These are phyloP conservation scores for Inga laurina DNA, from an alignment of 306 rosid species.

Conservation along the genomic window DNA sequence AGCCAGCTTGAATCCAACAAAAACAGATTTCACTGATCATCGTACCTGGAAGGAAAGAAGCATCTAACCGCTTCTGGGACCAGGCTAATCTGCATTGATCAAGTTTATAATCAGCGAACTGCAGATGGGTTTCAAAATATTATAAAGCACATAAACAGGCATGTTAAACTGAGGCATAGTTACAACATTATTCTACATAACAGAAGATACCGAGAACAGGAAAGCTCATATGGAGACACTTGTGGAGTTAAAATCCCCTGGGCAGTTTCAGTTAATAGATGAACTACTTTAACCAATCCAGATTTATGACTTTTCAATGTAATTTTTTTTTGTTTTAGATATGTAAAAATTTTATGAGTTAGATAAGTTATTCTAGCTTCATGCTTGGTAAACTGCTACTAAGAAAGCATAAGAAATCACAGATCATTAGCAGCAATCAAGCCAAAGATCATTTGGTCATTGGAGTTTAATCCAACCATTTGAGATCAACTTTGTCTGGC, in stretches of 20 bases:
- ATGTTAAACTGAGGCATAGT: not conserved
- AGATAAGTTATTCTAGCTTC: not conserved
- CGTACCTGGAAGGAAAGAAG: slow-evolving; percentile 53
- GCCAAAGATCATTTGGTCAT: not conserved
- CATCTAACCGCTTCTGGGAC: slow-evolving; percentile 50
- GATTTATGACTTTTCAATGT: not conserved
- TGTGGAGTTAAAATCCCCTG: not conserved
- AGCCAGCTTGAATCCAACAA: not conserved
- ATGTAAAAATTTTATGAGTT: too few relatives aligned
- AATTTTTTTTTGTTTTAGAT: too few relatives aligned
- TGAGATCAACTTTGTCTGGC: not conserved
- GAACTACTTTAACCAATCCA: not conserved
- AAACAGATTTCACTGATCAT: slow-evolving; percentile 19
- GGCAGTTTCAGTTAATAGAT: not conserved
- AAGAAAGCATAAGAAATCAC: not conserved
- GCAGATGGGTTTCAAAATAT: not conserved
- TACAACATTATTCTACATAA: not conserved
- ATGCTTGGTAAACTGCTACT: not conserved
- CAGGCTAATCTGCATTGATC: slow-evolving; percentile 42
- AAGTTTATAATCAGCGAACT: slow-evolving; percentile 10
- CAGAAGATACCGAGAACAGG: not conserved
- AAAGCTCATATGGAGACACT: not conserved
- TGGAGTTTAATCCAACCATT: not conserved
- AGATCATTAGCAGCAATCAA: not conserved
- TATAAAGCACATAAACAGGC: not conserved